These are phyloP conservation scores for Exophiala viscosa DNA, from an alignment of 2,329 filamentous ascomycete genomes.

Conservation along the genomic window DNA sequence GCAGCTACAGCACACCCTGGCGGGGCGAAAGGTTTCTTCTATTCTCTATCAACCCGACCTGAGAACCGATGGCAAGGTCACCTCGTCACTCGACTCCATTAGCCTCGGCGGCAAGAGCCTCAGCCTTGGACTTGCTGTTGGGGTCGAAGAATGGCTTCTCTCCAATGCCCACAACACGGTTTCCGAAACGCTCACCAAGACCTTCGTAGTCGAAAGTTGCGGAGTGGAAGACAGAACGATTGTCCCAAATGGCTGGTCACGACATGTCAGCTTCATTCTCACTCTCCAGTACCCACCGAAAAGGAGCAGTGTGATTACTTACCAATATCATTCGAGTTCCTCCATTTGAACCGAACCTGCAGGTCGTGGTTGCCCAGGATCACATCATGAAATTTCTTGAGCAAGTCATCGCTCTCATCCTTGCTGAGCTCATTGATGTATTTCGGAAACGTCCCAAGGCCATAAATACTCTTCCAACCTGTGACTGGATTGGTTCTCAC, in stretches of 20 bases:
- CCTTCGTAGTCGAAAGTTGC: conserved; percentile 36
- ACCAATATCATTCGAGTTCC: conserved; percentile 47
- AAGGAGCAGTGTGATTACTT: conserved; percentile 13
- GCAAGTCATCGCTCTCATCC: conserved; percentile 41
- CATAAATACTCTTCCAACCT: conserved; percentile 58
- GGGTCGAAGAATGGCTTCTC: conserved; percentile 36
- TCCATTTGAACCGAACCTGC: conserved; percentile 50
- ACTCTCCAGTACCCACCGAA: neutral
- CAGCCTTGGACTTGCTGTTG: conserved; percentile 28
- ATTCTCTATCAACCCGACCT: no score
- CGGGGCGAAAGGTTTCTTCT: no score
- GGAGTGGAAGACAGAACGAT: conserved; percentile 32
- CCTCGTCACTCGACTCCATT: neutral
- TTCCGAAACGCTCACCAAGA: conserved; percentile 31
- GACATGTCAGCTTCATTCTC: no score
- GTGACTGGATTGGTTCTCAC: conserved; percentile 62
- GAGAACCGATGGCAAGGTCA: no score
- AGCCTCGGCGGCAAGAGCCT: conserved; percentile 7
- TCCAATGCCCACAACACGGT: conserved; percentile 34
- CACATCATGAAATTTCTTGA: conserved; percentile 42
- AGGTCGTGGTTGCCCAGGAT: conserved; percentile 51
- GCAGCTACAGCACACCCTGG: no score
- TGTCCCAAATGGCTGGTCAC: conserved; percentile 36
- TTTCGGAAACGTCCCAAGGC: conserved; percentile 40
- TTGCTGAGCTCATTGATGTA: conserved; percentile 44